Base-by-base conservation (phyloP, 345 rosid species). In the Hypericum androsaemum region DNA sequence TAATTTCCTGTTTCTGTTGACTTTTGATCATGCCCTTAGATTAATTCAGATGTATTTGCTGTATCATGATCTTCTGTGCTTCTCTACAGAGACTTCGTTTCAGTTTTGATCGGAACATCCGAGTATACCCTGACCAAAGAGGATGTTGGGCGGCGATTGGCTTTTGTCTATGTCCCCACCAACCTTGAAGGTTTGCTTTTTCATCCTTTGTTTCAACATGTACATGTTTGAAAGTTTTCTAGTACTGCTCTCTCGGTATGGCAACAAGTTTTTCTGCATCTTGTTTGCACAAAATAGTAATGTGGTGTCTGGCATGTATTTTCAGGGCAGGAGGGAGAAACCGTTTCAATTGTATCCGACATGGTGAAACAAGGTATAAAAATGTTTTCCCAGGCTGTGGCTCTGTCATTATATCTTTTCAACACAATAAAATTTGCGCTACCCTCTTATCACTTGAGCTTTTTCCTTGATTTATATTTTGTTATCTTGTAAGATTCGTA, bases 311-410 rank as follows among this genome's bases (percentile, higher is more conserved):
- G 60, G 43, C 41, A 61, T 44, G 28, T 46, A 22, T 59, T 74
- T 79, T 54, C 92, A 90, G 98, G 98, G 42, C 80, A 82, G 59
- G 96, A 84, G 69, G 98, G 98, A 44, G 81, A 82, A 72, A 72
- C 89, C 13, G 57, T 77, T 16, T 80, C 96, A 52, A 54, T 69
- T 15, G 58, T 76, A 60, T 84, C 96, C 61, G 63, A 60, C 43
- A 66, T 50, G 57, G 85, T 90, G 52, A 84, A 80, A 76, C 92
- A 71, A 82, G 96, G 98, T 90, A 80, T 46, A 59, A 57, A 47
- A 50, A 61, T 22, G 2, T 22, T 22, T 1, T 4, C 22, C 14
- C 1, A 46, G 14, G 17, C 50, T 46, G 22, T 12, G 50, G 7
- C 3, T 9, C 8, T 46, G 22, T 46, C 50, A 46, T 46, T 46